Base-by-base conservation (phyloP, 371 early-diverging fungal genomes). In the Mucor piriformis region DNA sequence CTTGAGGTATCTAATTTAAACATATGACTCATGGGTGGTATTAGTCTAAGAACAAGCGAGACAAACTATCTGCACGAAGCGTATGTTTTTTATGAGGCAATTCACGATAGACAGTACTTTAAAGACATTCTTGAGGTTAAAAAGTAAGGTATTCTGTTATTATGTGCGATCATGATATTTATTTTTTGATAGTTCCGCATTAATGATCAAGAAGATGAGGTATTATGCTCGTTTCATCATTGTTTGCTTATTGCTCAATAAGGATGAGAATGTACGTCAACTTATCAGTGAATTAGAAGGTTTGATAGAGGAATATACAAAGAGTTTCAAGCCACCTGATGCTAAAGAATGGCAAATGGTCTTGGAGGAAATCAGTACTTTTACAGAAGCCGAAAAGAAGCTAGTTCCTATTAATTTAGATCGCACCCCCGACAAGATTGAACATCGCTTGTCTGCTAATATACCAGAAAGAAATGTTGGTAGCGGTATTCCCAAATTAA, bases 181-280 rank as follows among this genome's bases (percentile, higher is more conserved):
- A 16, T 27, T 20, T 23, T 20, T 21, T 34, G 13, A 23, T 71
- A 95, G 93, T 51, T 86, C 95, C 8, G 90, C 91, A 1, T 69
- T 97, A 35, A 91, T 95, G 88, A 92, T 96, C 64, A 98, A 98
- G 69, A 95, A 95, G 59, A 85, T 98, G 64, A 88, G 99, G 32
- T 98, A 94, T 70, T 96, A 93, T 70, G 96, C 98, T 0, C 87
- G 99, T 12, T 97, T 95, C 73, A 95, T 95, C 37, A 94, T 97
- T 20, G 97, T 97, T 5, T 94, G 96, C 65, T 65, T 98, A 59
- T 78, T 97, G 33, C 75, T 95, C 59, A 94, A 94, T 81, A 85
- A 89, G 35, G 79, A 83, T 33, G 92, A 89, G 32, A 83, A 87
- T 50, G 91, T 93, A 59, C 77, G 87, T 23, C 82, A 87, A 53